Base-by-base conservation (phyloP, 2,329 filamentous ascomycete genomes). In the Fusarium praegraminearum region DNA sequence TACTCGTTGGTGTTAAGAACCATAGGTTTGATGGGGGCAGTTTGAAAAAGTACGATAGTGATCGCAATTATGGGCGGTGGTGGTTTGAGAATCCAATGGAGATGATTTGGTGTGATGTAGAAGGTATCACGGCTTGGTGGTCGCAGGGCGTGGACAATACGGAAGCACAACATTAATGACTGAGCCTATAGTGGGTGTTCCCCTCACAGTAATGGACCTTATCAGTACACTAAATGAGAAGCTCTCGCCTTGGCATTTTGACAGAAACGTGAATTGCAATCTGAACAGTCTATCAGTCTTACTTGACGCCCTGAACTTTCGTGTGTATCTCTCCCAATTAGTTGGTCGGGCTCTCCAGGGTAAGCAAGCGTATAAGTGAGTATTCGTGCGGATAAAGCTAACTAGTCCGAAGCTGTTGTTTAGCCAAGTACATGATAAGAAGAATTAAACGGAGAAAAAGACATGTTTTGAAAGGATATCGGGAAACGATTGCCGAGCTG, bases 1-100 rank as follows among this genome's bases (percentile, higher is more conserved):
- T 89, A 6, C 76, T 89, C 1, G 79, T 84, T 0, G 86, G 86
- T 0, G 85, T 87, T 3, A 89, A 88, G 77, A 89, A 88, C 33
- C 86, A 89, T 51, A 76, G 81, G 2, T 87, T 85, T 59, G 86
- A 88, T 18, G 81, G 81, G 1, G 81, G 81, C 0, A 81, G 80
- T 33, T 62, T 83, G 51, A 83, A 83, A 69, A 83, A 83, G 70
- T 83, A 83, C 49, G 79, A 77, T 16, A 83, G 81, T 61, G 81
- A 83, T 62, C 69, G 67, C 33, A 74, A 74, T 41, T 69, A 72
- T 35, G 73, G 71, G 3, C 73, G 65, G 15, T 88, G 86, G 86
- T 87, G 86, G 86, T 83, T 83, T 51, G 80, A 85, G 71, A 77
- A 85, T 52, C 84, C 85, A 6, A 67, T 65, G 33, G 77, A 81